Evolutionary conservation across 2,329 filamentous ascomycete species (phyloP), one percentile per base, ranked within the genome.

Genomic region (Penicillium frequentans): DNA sequence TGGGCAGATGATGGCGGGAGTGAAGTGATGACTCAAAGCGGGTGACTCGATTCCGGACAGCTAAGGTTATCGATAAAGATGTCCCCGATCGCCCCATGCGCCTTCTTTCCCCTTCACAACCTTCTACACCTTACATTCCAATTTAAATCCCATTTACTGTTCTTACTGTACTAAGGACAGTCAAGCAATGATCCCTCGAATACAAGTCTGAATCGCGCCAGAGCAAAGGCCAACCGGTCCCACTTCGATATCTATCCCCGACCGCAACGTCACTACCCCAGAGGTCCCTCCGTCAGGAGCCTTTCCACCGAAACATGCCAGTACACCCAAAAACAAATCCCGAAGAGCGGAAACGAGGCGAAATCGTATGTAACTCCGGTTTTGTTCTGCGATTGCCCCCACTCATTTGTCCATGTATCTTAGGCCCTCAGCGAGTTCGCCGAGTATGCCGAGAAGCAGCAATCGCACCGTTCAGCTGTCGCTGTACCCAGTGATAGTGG

Each of bases 371-470:
- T 68, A 4, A 26, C 9, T 9, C 23, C 4, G 21, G 3, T 3
- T 31, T 31, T 23, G 16, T 24, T 10, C 39, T 42, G 8, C 16
- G 31, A 4, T 19, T 21, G 31, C 45, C 26, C 39, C 16, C 26
- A 21, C 4, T 45, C 43, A 27, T 39, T n/a, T 53, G 60, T 64
- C 61, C 55, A 56, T 50, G 26, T 35, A 48, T 45, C 29, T 33
- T 55, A 87, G 85, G 93, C 93, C 13, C 83, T 99, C 55, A 95
- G 90, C 79, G 95, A 98, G 68, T 99, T 99, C 73, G 92, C 93
- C 74, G 95, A 99, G 70, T 98, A 97, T 70, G 95, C 97, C 64
- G 92, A 98, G 75, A 90, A 92, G 73, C 93, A 98, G 73, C 95
- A 98, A 75, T 87, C 87, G 24, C 73, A 69, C 26, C 75, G 76